Conservation (phyloP, 495 filamentous ascomycete genomes). For the Tuber melanosporum region DNA sequence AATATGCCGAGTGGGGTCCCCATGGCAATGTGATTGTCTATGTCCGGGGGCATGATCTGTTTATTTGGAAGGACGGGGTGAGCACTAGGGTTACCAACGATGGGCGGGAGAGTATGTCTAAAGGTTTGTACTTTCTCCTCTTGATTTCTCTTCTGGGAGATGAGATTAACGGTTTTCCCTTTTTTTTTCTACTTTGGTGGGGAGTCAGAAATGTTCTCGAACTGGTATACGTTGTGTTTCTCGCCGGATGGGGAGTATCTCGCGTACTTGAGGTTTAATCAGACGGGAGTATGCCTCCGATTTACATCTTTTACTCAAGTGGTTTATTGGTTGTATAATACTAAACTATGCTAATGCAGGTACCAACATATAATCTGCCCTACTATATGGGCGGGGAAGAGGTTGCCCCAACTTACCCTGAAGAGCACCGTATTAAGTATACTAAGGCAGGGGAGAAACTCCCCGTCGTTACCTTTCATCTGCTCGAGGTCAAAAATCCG, state of each 20-base stretch:
- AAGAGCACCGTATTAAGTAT: constrained; percentile 50
- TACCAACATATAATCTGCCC: constrained; percentile 51
- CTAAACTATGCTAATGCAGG: constrained; percentile 14
- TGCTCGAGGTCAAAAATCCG: constrained; percentile 46
- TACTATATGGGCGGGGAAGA: constrained; percentile 52
- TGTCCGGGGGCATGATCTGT: constrained; percentile 53
- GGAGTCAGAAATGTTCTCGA: constrained; percentile 50
- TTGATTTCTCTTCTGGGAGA: background rate
- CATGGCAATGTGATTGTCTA: constrained; percentile 50
- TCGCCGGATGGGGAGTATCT: constrained; percentile 54
- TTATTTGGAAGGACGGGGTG: constrained; percentile 48
- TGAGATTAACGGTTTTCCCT: constrained; percentile 10
- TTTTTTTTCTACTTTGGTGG: background rate
- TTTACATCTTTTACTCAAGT: constrained; percentile 19
- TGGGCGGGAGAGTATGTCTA: constrained; percentile 52
- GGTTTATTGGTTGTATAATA: too few species aligned
- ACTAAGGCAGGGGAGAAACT: constrained; percentile 55
- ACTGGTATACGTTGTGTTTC: constrained; percentile 51
- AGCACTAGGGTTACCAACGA: constrained; percentile 51
- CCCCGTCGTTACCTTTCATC: constrained; percentile 49
- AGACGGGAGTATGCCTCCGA: constrained; percentile 47
- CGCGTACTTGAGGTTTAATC: constrained; percentile 54
- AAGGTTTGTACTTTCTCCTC: constrained; percentile 35
- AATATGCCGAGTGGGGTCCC: constrained; percentile 52
- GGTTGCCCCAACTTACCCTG: constrained; percentile 50